Evolutionary conservation across 805 yeast genomes (phyloP), one percentile per base, ranked within the genome.

Genomic region (Starmera dryadoides): DNA sequence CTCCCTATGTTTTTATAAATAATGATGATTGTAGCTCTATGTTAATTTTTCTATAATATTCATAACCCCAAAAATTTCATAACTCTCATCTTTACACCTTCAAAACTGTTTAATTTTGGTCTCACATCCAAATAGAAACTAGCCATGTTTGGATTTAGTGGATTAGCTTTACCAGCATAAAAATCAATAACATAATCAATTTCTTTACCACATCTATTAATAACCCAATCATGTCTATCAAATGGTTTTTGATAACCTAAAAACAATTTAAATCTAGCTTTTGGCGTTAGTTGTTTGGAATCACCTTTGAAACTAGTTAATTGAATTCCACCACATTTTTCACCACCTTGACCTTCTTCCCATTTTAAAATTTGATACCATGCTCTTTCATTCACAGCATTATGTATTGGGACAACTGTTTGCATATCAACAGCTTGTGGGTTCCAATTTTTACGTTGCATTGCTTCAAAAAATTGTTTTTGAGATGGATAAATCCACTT

Each of bases 401-500:
- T 91, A 58, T 91, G 98, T 33, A 91, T 82, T 1, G 98, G 98
- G 4, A 91, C 95, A 15, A 91, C 86, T 1, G 91, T 76, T 46
- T 76, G 67, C 98, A 91, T 91, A 55, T 89, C 97, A 7, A 63
- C 59, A 0, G 83, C 83, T 10, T 77, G 65, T 2, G 98, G 96
- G 38, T 79, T 71, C 88, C 95, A 86, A 41, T 86, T 75, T 55
- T 91, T 91, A 36, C 98, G 75, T 49, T 76, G 68, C 98, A 91
- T 93, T 9, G 97, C 96, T 42, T 87, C 93, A 59, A 69, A 91
- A 56, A 91, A 91, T 66, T 91, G 97, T 57, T 86, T 85, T 58
- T 91, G 95, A 4, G 96, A 86, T 8, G 98, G 98, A 56, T 91
- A 91, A 2, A 91, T 72, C 98, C 98, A 91, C 63, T 89, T 84